These are phyloP conservation scores for Ophiorrhiza pumila DNA, from an alignment of 257 asterid species.

Conservation along the genomic window DNA sequence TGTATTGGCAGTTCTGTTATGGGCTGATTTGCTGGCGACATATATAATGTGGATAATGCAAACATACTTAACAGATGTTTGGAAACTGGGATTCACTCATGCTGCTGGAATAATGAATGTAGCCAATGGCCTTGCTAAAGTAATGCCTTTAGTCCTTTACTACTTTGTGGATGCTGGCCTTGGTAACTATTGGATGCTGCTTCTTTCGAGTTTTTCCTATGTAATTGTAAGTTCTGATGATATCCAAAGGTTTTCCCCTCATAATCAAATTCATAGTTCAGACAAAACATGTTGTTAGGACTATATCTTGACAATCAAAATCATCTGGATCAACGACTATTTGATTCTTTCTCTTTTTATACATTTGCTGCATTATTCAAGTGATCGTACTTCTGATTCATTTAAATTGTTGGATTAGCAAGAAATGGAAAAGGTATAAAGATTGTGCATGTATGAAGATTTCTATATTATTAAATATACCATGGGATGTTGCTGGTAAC, in stretches of 20 bases:
- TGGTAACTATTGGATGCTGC: constrained; percentile 36
- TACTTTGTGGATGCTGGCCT: constrained; percentile 29
- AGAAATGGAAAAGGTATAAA: constrained; percentile 1
- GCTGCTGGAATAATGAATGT: constrained; percentile 54
- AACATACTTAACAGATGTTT: constrained; percentile 55
- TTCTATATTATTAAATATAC: too few relatives aligned
- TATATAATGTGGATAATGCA: constrained; percentile 56
- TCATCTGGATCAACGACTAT: not conserved
- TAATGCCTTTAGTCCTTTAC: constrained; percentile 39
- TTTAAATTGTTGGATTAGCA: not conserved
- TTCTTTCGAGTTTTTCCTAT: constrained; percentile 47
- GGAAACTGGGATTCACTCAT: constrained; percentile 51
- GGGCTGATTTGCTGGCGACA: constrained; percentile 25
- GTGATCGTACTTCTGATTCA: not conserved
- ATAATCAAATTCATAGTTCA: not conserved
- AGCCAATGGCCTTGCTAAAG: constrained; percentile 38
- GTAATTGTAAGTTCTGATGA: constrained; percentile 31
- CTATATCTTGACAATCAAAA: not conserved
- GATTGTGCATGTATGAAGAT: not conserved
- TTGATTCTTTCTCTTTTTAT: not conserved
- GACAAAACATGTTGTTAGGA: too few relatives aligned
- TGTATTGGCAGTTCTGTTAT: constrained; percentile 21
- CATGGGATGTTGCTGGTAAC: not conserved
- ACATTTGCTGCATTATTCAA: not conserved
- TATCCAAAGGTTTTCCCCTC: not conserved